Evolutionary conservation across 2,329 filamentous ascomycete genomes (phyloP), one percentile per base, ranked within the genome.

Genomic region (Diplodia sapinea): DNA sequence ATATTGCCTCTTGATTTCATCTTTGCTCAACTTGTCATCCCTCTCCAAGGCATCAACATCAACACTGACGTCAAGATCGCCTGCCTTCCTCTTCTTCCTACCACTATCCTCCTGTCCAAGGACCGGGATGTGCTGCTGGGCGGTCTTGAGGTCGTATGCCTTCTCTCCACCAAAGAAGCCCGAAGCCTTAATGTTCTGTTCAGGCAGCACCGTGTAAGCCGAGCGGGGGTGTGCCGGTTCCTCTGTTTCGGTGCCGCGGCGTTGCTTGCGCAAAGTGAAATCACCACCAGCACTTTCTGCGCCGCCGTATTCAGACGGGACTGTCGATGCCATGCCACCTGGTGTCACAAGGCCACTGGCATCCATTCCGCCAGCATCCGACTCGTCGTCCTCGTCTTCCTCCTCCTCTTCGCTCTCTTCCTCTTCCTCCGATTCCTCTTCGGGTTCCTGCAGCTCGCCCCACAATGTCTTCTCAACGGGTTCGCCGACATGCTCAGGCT

Each of bases 131-230:
- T 83, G 80, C 69, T 85, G 82, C 70, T 76, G 77, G 38, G 82
- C 83, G 70, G 82, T 88, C 70, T 85, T 90, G 70, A 99, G 86
- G 79, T 99, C 94, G 80, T 99, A 99, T 17, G 91, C 91, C 75
- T 93, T 91, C 77, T 98, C 94, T 73, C 92, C 94, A 72, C 95
- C 95, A 77, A 99, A 98, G 87, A 99, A 98, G 55, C 95, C 95
- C 73, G 94, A 91, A 5, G 92, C 88, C 63, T 90, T 88, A 26
- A 94, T 90, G 76, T 94, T 90, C 68, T 91, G 91, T 81, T 99
- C 94, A 12, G 93, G 93, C 26, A 99, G 86, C 57, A 99, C 89
- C 23, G 93, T 93, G 79, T 95, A 97, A 17, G 95, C 93, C 26
- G 90, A 89, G 70, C 92, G 89, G 8, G 91, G 91, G 47, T 87